Evolutionary conservation across 2,329 filamentous ascomycete genomes (phyloP).

Genomic region (Cryphonectria naterciae): DNA sequence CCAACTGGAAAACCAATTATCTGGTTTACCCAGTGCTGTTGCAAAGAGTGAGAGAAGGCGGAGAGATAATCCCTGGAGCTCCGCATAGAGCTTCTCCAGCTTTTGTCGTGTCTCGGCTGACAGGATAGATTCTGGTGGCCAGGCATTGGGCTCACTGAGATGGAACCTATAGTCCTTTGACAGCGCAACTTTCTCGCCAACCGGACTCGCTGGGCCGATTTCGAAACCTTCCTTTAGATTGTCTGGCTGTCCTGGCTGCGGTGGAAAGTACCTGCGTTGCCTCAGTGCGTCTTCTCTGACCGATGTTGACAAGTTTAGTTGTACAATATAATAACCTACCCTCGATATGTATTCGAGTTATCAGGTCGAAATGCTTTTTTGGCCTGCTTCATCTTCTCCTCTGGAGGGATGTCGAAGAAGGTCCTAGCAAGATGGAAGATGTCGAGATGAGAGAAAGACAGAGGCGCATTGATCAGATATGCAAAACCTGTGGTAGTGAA

Average conservation of each 20-base stretch:
- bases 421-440: constrained; percentile 45
- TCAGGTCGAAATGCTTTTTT: constrained; percentile 45
- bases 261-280: constrained; percentile 46
- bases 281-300: constrained; percentile 26
- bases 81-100: constrained; percentile 3
- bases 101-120: not conserved
- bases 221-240: constrained; percentile 54
- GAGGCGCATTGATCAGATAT: constrained; percentile 47
- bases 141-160: constrained; percentile 13
- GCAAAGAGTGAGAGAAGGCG: constrained; percentile 8
- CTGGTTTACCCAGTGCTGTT: not conserved
- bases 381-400: constrained; percentile 45
- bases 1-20: constrained; percentile 4
- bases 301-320: not conserved
- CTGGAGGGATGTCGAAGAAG: constrained; percentile 43
- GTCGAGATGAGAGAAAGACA: constrained; percentile 46
- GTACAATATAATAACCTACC: constrained; percentile 31
- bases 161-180: not conserved
- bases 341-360: constrained; percentile 49
- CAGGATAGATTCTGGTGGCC: not conserved
- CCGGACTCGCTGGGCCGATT: constrained; percentile 39
- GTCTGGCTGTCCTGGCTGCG: constrained; percentile 43
- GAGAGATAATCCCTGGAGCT: not conserved
- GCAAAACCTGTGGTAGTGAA: constrained; percentile 52
- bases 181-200: not conserved